Base-by-base conservation (phyloP, 306 rosid genomes). In the Ormosia semicastrata region DNA sequence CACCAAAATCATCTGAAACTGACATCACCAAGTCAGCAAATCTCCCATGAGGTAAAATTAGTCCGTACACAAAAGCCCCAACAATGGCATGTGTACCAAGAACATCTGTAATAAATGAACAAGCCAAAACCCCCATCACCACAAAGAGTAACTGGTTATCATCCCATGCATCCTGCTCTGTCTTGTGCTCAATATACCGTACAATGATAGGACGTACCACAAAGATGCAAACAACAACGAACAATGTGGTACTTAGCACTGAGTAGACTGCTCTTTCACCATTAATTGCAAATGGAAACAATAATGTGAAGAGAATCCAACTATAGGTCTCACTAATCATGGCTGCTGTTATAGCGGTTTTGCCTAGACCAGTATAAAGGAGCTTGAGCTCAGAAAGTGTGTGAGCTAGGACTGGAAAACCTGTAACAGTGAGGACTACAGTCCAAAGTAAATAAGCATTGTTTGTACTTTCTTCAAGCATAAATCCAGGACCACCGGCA, bases 51-150 rank as follows among this genome's bases (percentile, higher is more conserved):
- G 92, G 92, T 6, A 89, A 66, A 66, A 86, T 86, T n/a, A 89
- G 66, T 5, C 90, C 90, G 9, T 30, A 86, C 43, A 89, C 74
- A 76, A 86, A 89, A 32, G 92, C 92, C 40, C 92, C 88, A 29
- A 84, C 82, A 41, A 81, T 76, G 32, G 46, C 24, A 57, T 83
- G 89, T 4, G 85, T 49, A 0, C 92, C 92, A 24, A 89, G 82
- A 40, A 68, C 4, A 56, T 89, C 88, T 0, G 92, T 81, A 73
- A 89, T 41, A 8, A 1, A 41, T 0, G 85, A 73, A 54, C 79
- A 84, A 4, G 18, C 8, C 0, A 86, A 5, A 70, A 77, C 43
- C 2, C 89, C 92, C 66, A 82, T 60, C 7, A 84, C 3, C 29
- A 89, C 87, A 71, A 29, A 66, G 9, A 83, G 24, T 8, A 82